Evolutionary conservation across 352 stramenopile genomes (phyloP).

Genomic region (Globisporangium heterothallicum): DNA sequence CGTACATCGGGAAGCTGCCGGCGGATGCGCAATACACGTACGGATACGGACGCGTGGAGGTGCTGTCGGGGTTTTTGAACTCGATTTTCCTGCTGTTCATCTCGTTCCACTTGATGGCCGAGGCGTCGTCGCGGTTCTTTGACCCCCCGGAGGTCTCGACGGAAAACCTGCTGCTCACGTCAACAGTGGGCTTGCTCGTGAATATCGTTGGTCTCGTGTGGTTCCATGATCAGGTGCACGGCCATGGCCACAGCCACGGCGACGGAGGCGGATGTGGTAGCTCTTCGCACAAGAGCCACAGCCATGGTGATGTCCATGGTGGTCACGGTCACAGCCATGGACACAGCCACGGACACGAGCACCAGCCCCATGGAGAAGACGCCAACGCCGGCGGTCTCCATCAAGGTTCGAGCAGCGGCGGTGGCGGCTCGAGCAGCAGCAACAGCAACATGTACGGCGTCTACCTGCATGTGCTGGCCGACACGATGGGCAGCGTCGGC

Average conservation of each 20-base stretch:
- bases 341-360: constrained; percentile 9
- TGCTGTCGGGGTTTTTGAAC: constrained; percentile 86
- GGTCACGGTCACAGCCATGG: constrained; percentile 54
- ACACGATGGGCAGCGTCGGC: constrained; percentile 84
- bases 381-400: too few species aligned
- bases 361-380: constrained; percentile 12
- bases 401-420: background rate
- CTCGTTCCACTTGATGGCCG: constrained; percentile 75
- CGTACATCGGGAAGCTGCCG: constrained; percentile 75
- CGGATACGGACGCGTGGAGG: constrained; percentile 82
- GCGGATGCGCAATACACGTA: constrained; percentile 75
- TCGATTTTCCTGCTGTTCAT: constrained; percentile 81
- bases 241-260: constrained; percentile 56
- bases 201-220: constrained; percentile 88
- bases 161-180: constrained; percentile 84
- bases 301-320: too few species aligned
- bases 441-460: constrained; percentile 91
- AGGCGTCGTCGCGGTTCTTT: constrained; percentile 68
- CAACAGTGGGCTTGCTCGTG: constrained; percentile 68
- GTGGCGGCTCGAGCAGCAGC: constrained; percentile 15
- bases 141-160: constrained; percentile 73
- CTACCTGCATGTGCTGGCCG: constrained; percentile 86
- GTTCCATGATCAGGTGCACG: constrained; percentile 87
- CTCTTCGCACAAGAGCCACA: too few species aligned
- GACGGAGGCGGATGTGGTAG: constrained; percentile 24